These are phyloP conservation scores for Ogataea minuta DNA, from an alignment of 805 yeast genomes.

Conservation along the genomic window DNA sequence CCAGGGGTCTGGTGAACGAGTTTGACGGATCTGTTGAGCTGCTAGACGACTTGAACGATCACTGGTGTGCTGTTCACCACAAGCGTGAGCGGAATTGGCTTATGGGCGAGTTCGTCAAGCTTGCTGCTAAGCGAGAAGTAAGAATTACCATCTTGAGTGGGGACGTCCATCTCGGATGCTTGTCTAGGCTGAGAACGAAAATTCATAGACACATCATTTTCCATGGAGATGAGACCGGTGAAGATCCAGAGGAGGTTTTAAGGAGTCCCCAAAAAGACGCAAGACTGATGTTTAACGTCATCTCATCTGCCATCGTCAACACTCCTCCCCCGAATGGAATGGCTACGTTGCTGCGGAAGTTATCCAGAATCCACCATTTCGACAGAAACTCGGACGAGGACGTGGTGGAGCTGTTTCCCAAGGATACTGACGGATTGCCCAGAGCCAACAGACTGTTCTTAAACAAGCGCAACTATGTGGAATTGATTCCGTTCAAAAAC, in stretches of 20 bases:
- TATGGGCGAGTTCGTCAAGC: constrained; percentile 56
- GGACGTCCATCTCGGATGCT: constrained; percentile 87
- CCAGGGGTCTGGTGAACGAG: constrained; percentile 78
- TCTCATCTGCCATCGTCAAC: constrained; percentile 87
- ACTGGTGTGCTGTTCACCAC: constrained; percentile 92
- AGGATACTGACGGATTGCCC: constrained; percentile 52
- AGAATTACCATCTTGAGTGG: constrained; percentile 87
- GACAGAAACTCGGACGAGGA: constrained; percentile 71
- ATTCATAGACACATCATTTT: constrained; percentile 43
- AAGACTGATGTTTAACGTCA: constrained; percentile 74
- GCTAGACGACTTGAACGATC: constrained; percentile 91
- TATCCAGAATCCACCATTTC: constrained; percentile 69
- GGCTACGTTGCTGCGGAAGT: constrained; percentile 67
- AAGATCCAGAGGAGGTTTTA: constrained; percentile 40
- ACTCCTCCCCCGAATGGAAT: constrained; percentile 91
- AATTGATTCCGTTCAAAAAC: constrained; percentile 54
- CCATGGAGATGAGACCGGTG: constrained; percentile 33
- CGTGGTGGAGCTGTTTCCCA: constrained; percentile 65
- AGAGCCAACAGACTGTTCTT: constrained; percentile 49
- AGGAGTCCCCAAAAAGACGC: constrained; percentile 66
- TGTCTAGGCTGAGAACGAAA: constrained; percentile 72
- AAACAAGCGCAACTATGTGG: constrained; percentile 73
- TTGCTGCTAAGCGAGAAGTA: constrained; percentile 62
- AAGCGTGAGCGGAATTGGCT: constrained; percentile 79
- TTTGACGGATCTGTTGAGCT: constrained; percentile 91